These are phyloP conservation scores for Candida freyschussii DNA, from an alignment of 1,139 yeast genomes.

Conservation along the genomic window DNA sequence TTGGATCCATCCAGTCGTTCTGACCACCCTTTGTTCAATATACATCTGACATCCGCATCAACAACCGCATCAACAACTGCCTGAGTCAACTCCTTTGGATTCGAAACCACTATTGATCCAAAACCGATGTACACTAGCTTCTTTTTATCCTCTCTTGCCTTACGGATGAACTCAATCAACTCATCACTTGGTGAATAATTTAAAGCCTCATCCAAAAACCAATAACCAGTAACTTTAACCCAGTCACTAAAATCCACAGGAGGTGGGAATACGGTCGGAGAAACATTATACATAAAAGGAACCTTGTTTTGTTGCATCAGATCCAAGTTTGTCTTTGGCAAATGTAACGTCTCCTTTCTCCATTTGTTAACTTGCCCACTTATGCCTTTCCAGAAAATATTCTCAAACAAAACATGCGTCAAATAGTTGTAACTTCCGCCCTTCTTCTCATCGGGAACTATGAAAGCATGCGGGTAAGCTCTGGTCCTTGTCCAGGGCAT, in stretches of 20 bases:
- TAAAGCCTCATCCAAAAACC: conserved; percentile 78
- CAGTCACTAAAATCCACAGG: conserved; percentile 92
- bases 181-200: conserved; percentile 59
- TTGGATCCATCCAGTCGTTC: conserved; percentile 49
- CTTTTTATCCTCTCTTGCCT: conserved; percentile 56
- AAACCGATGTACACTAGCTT: conserved; percentile 88
- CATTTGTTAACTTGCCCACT: conserved; percentile 85
- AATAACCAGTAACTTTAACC: conserved; percentile 92
- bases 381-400: conserved; percentile 90
- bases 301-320: conserved; percentile 70
- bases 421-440: conserved; percentile 91
- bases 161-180: conserved; percentile 55
- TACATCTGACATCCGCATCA: conserved; percentile 77
- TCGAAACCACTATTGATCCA: conserved; percentile 88
- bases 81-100: conserved; percentile 71
- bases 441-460: conserved; percentile 87
- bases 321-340: conserved; percentile 67
- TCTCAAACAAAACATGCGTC: conserved; percentile 90
- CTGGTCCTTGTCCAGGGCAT: conserved; percentile 98
- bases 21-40: conserved; percentile 94
- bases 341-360: conserved; percentile 63
- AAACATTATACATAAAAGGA: conserved; percentile 85
- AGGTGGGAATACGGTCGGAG: conserved; percentile 86
- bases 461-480: conserved; percentile 94
- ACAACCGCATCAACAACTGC: conserved; percentile 76